These are phyloP conservation scores for Erythrobasidium hasegawianum DNA, from an alignment of 1,284 basidiomycete genomes.

Conservation along the genomic window DNA sequence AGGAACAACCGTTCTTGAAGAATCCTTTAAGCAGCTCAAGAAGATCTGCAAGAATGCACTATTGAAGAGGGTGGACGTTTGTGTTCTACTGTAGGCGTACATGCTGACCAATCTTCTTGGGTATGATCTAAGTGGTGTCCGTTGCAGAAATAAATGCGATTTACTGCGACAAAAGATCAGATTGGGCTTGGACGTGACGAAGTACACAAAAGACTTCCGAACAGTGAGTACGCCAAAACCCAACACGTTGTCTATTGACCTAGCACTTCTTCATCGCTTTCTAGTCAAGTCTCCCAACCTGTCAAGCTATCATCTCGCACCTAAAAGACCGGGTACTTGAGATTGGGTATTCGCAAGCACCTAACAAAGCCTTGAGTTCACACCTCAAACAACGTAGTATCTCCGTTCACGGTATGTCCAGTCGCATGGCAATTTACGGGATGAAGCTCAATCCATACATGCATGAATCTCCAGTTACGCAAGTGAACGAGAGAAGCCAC, in stretches of 20 bases:
- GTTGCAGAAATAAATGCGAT: conserved; percentile 4
- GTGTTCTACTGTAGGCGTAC: conserved; percentile 1
- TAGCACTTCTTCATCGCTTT: too few relatives aligned
- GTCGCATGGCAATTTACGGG: too few relatives aligned
- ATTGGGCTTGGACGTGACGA: background rate
- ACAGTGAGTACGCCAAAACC: background rate
- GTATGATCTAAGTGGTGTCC: too few relatives aligned
- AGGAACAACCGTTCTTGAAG: background rate
- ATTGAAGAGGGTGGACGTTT: background rate
- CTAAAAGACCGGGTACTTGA: background rate
- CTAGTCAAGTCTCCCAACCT: background rate
- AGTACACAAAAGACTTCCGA: conserved; percentile 2
- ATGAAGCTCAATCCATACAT: too few relatives aligned
- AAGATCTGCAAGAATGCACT: conserved; percentile 4
- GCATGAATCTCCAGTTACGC: too few relatives aligned
- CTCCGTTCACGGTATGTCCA: background rate
- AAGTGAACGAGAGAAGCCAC: too few relatives aligned
- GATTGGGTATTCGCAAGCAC: background rate
- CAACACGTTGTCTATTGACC: too few relatives aligned
- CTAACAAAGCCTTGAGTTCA: background rate
- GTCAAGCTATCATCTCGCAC: background rate
- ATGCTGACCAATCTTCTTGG: too few relatives aligned
- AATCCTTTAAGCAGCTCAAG: conserved; percentile 6
- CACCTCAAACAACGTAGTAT: conserved; percentile 1
- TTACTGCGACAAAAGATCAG: conserved; percentile 1